Conservation (phyloP, 345 rosid genomes). For the Ailanthus altissimus region DNA sequence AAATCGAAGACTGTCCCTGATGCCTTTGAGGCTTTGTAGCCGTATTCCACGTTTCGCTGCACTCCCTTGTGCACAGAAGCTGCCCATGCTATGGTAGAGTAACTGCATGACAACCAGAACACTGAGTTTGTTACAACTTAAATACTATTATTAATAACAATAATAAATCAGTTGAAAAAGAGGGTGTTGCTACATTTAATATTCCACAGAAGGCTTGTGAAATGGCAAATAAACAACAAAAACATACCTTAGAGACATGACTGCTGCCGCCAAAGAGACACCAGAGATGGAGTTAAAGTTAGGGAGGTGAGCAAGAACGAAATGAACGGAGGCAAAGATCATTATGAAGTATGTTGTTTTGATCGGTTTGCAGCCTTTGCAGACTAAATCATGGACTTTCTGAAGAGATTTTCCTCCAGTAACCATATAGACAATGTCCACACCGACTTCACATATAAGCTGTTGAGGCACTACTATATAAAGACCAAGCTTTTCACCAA, state of each 20-base stretch:
- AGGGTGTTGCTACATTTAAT: neutral
- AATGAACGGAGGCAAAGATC: constrained; percentile 82
- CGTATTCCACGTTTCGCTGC: constrained; percentile 47
- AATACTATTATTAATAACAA: too few relatives aligned
- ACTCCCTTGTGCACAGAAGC: constrained; percentile 64
- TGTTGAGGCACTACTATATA: constrained; percentile 84
- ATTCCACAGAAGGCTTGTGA: too few relatives aligned
- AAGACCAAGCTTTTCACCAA: constrained; percentile 81
- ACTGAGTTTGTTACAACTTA: neutral
- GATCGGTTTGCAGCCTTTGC: constrained; percentile 41
- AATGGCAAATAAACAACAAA: neutral
- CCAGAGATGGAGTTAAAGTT: constrained; percentile 78
- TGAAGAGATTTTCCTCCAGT: constrained; percentile 73
- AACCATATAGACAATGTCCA: constrained; percentile 81
- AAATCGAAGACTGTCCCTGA: constrained; percentile 59
- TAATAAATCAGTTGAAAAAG: too few relatives aligned
- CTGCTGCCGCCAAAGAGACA: constrained; percentile 74
- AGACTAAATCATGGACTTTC: constrained; percentile 55
- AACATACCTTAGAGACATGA: constrained; percentile 72
- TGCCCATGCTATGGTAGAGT: constrained; percentile 82
- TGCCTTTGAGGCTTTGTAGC: constrained; percentile 43
- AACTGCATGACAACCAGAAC: constrained; percentile 38
- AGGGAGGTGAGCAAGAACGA: constrained; percentile 80
- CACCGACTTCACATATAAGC: constrained; percentile 64
- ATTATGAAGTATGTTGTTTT: constrained; percentile 63